These are phyloP conservation scores for Wickerhamomyces xylosicus DNA, from an alignment of 805 yeast species.

Conservation along the genomic window DNA sequence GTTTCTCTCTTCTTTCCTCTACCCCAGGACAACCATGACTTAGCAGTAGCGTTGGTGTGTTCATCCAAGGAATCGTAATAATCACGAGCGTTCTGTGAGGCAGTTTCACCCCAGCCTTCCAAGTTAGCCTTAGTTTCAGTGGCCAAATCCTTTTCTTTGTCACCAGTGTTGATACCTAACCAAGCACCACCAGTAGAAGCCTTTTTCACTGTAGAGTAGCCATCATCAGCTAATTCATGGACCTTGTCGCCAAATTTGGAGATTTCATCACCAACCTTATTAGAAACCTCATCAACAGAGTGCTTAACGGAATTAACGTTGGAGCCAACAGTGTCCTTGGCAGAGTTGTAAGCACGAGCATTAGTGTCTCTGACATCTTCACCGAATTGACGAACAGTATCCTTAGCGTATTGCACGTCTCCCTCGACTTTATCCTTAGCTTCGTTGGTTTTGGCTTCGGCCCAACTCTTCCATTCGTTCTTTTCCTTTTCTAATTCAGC, in stretches of 20 bases:
- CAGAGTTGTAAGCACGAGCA: constrained; percentile 8
- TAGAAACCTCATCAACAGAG: constrained; percentile 3
- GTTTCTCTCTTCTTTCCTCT: constrained; percentile 4
- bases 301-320: constrained; percentile 8
- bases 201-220: background rate
- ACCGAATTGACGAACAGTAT: constrained; percentile 7
- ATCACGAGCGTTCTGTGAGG: constrained; percentile 19
- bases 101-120: constrained; percentile 38
- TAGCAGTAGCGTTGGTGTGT: constrained; percentile 4
- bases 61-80: constrained; percentile 14
- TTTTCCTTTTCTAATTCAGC: constrained; percentile 9
- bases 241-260: constrained; percentile 4
- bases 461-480: constrained; percentile 12
- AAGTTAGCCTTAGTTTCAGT: constrained; percentile 24
- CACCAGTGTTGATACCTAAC: constrained; percentile 5
- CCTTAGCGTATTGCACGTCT: constrained; percentile 9
- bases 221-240: constrained; percentile 5
- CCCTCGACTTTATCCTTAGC: constrained; percentile 7
- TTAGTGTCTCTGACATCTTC: constrained; percentile 15
- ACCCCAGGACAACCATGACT: constrained; percentile 13
- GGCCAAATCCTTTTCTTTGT: constrained; percentile 21
- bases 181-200: constrained; percentile 3
- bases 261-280: constrained; percentile 3
- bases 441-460: constrained; percentile 10
- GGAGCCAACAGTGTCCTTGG: constrained; percentile 13